These are phyloP conservation scores for Alectoria sarmentosa DNA, from an alignment of 495 filamentous ascomycete species.

Conservation along the genomic window DNA sequence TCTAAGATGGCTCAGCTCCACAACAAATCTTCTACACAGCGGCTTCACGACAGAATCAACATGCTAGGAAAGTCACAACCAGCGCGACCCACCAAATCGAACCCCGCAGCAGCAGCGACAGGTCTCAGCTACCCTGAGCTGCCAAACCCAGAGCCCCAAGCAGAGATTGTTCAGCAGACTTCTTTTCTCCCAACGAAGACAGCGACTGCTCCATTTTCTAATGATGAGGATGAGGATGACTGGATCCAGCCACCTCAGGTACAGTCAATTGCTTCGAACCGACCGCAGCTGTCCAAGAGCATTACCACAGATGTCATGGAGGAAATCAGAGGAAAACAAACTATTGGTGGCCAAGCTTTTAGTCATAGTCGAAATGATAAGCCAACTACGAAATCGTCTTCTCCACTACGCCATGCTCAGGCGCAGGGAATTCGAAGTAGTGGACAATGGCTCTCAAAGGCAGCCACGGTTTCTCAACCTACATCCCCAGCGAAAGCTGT, in stretches of 20 bases:
- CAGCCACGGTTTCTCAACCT: constrained; percentile 1
- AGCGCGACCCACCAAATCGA: constrained; percentile 62
- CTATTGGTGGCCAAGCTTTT: constrained; percentile 36
- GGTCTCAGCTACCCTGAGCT: constrained; percentile 52
- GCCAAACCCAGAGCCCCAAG: constrained; percentile 35
- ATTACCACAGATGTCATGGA: constrained; percentile 55
- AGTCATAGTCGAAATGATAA: constrained; percentile 21
- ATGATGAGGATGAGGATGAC: constrained; percentile 64
- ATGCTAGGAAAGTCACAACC: constrained; percentile 80
- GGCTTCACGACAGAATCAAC: constrained; percentile 85
- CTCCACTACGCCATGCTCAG: constrained; percentile 9
- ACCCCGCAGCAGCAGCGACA: constrained; percentile 42
- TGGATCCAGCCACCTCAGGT: constrained; percentile 65
- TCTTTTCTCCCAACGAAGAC: constrained; percentile 26
- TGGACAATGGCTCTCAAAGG: not conserved
- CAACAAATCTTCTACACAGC: constrained; percentile 85
- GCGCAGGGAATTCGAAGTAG: not conserved
- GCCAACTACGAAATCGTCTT: constrained; percentile 1
- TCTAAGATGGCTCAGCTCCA: constrained; percentile 48
- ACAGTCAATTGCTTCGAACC: constrained; percentile 31
- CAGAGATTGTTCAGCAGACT: constrained; percentile 26
- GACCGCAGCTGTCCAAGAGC: constrained; percentile 47
- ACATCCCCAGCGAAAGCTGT: constrained; percentile 6
- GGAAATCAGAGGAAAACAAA: constrained; percentile 41
- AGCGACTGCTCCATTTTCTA: constrained; percentile 5